Percentiles rank a stretch among this genome's conserved stretches.
Conservation (phyloP, 2,329 filamentous ascomycete genomes). For the Zymoseptoria brevis region DNA sequence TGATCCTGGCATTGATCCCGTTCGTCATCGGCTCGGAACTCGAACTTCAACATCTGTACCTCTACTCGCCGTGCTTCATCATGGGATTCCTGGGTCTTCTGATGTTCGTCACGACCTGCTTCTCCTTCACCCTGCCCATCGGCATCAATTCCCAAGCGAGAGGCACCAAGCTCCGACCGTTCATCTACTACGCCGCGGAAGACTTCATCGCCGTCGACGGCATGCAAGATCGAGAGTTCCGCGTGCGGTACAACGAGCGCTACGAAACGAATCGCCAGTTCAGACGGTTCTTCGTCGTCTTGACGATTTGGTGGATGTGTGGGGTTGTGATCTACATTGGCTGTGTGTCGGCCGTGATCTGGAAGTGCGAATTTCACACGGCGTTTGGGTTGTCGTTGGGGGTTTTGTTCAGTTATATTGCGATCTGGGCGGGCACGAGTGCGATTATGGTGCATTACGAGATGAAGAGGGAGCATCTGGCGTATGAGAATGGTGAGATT, state of each 20-base stretch:
- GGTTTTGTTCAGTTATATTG: constrained; percentile 24
- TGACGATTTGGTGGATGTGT: constrained; percentile 26
- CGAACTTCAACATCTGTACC: constrained; percentile 24
- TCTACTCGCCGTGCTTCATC: constrained; percentile 26
- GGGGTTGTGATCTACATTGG: constrained; percentile 25
- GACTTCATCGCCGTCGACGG: constrained; percentile 29
- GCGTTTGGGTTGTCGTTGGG: constrained; percentile 25
- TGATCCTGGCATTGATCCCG: constrained; percentile 25
- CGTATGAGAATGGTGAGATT: constrained; percentile 22
- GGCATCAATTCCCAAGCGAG: constrained; percentile 27
- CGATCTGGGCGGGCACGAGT: constrained; percentile 19
- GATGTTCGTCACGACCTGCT: constrained; percentile 24
- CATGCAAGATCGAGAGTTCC: constrained; percentile 26
- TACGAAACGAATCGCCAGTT: constrained; percentile 25
- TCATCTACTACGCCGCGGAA: constrained; percentile 29
- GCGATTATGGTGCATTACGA: constrained; percentile 21
- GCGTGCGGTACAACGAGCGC: constrained; percentile 26
- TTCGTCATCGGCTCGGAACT: constrained; percentile 23
- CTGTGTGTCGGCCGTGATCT: constrained; percentile 25
- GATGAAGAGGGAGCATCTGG: constrained; percentile 23
- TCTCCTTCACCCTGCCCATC: constrained; percentile 26
- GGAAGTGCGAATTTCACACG: constrained; percentile 24
- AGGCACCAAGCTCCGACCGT: constrained; percentile 22
- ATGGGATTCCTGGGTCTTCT: constrained; percentile 25
- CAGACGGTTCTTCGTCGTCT: constrained; percentile 23